Conservation (phyloP, 169 alveolate species). For the Cryptosporidium viatorum region DNA sequence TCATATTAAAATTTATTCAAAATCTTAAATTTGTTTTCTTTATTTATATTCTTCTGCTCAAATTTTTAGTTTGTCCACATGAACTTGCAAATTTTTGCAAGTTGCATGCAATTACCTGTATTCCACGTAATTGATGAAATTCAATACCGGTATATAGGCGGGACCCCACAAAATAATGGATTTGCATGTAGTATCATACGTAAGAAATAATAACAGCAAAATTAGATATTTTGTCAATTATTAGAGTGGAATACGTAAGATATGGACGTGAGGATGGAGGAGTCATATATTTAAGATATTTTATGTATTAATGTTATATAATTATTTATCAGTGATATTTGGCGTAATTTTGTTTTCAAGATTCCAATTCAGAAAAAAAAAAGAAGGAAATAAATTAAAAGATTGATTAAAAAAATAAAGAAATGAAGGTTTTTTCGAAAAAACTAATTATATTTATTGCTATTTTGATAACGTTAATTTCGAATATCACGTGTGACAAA, state of each 20-base stretch:
- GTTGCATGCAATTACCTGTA: constrained; percentile 1
- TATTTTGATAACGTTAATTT: background rate
- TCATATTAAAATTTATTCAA: background rate
- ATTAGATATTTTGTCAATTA: background rate
- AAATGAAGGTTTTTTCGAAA: background rate
- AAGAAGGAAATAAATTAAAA: background rate
- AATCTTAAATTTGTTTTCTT: background rate
- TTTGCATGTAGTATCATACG: constrained; percentile 12
- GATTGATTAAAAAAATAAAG: background rate
- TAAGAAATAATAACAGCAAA: background rate
- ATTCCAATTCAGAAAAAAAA: background rate
- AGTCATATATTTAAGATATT: background rate
- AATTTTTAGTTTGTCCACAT: background rate
- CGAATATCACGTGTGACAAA: background rate
- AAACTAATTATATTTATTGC: background rate
- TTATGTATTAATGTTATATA: background rate
- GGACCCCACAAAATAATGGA: constrained; percentile 39
- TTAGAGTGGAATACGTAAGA: background rate
- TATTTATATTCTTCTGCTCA: background rate
- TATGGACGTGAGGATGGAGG: background rate
- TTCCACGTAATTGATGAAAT: background rate
- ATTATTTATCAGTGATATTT: background rate
- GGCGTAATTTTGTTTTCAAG: background rate
- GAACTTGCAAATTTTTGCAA: background rate
- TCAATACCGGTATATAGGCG: constrained; percentile 28